phyloP scores from a whole-genome alignment of 108 stramenopile genomes.

The Cyclotella atomus region DNA sequence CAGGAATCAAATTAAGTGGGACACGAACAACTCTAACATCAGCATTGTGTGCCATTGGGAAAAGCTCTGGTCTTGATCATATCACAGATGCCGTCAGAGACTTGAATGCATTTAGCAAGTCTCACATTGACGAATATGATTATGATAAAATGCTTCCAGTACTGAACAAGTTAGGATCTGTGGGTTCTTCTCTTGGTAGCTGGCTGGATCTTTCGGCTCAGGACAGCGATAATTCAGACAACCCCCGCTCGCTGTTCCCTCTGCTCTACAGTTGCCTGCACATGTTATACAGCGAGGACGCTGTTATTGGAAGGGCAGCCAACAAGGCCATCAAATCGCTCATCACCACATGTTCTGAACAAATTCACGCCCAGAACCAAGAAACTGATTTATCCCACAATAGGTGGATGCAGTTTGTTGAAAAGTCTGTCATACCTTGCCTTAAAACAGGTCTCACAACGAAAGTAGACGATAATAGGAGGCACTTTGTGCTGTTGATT shows the following conservation, averaged over 20 bases:
- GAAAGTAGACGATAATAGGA: slow-evolving; percentile 47
- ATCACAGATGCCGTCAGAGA: slow-evolving; percentile 50
- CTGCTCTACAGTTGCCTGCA: slow-evolving; percentile 73
- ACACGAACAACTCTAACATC: slow-evolving; percentile 50
- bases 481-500: slow-evolving; percentile 69
- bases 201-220: slow-evolving; percentile 53
- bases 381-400: slow-evolving; percentile 18
- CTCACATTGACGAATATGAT: slow-evolving; percentile 81
- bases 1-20: slow-evolving; percentile 57
- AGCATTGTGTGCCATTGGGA: slow-evolving; percentile 37
- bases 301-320: slow-evolving; percentile 74
- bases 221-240: slow-evolving; percentile 13
- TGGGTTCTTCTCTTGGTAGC: slow-evolving; percentile 11
- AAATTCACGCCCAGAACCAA: slow-evolving; percentile 11
- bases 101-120: slow-evolving; percentile 59
- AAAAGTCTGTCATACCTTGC: slow-evolving; percentile 64
- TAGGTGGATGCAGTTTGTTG: slow-evolving; percentile 68
- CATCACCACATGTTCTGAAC: slow-evolving; percentile 51
- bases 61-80: slow-evolving; percentile 2
- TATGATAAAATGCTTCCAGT: slow-evolving; percentile 76
- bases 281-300: slow-evolving; percentile 74
- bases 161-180: slow-evolving; percentile 59
- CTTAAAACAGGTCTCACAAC: slow-evolving; percentile 64
- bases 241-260: slow-evolving; percentile 59
- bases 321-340: slow-evolving; percentile 72